Evolutionary conservation across 106 monocot genomes (phyloP), one percentile per base, ranked within the genome.

Genomic region (Dendrobium nobile): DNA sequence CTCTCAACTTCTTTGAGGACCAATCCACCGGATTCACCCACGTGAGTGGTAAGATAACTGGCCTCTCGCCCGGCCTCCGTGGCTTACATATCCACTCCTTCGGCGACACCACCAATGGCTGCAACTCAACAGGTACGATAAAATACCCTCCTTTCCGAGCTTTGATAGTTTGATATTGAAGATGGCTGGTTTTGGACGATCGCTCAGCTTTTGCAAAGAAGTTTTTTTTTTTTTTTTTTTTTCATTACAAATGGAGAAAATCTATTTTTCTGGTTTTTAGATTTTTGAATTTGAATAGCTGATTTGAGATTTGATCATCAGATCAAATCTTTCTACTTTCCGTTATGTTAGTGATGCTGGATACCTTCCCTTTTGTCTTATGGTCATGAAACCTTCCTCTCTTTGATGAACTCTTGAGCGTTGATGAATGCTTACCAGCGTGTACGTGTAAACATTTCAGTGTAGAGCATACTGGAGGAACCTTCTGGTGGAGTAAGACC

Each of bases 31-130:
- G 90, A 19, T 84, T 55, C 58, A 95, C 95, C 4, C 83, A 92
- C 44, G 87, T 92, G 51, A 90, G 61, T 10, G 95, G 95, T 40
- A 92, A 64, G 81, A 85, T 95, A 54, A 67, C 85, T 16, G 95
- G 95, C 19, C 86, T 95, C 45, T 47, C 85, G 22, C 95, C 92
- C 20, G 95, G 95, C 2, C 81, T 86, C 54, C 92, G 92, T 74
- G 95, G 88, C 17, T 95, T 95, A 86, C 95, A 95, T 82, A 87
- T 95, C 80, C 95, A 95, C 76, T 79, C 92, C 56, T 91, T 90
- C 72, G 95, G 95, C 24, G 92, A 95, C 80, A 95, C 95, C 70
- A 92, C 87, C 73, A 92, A 95, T 55, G 95, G 95, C 45, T 95
- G 95, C 92, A 92, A 90, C 37, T 95, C 95, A 37, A 95, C 95